phyloP scores from a whole-genome alignment of 495 filamentous ascomycete genomes.

The Neurospora sp. region DNA sequence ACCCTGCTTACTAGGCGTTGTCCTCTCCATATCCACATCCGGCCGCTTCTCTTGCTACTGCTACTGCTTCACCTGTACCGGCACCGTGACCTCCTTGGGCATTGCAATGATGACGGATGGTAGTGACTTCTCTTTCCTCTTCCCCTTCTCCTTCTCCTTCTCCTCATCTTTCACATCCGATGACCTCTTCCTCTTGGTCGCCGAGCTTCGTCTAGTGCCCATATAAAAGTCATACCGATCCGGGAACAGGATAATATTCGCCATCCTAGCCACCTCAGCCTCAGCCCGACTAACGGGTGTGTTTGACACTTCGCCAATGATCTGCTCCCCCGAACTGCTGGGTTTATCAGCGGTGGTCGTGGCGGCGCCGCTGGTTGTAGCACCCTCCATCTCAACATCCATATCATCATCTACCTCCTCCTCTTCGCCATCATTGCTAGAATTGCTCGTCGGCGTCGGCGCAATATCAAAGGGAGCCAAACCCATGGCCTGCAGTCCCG shows the following conservation, averaged over 20 bases:
- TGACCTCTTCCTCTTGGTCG: constrained; percentile 9
- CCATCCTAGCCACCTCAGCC: constrained; percentile 37
- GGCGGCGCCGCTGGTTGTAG: too few relatives aligned
- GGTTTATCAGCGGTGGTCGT: too few relatives aligned
- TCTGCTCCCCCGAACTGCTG: background rate
- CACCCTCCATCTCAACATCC: constrained; percentile 15
- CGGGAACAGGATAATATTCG: constrained; percentile 42
- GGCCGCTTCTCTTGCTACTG: background rate
- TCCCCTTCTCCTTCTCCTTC: background rate
- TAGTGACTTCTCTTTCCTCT: background rate
- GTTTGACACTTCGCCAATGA: background rate
- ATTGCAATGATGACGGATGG: background rate
- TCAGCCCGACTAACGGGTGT: constrained; percentile 26
- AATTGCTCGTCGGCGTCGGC: constrained; percentile 13
- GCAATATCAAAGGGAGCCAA: constrained; percentile 35
- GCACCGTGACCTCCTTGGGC: background rate
- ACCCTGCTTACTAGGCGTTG: background rate
- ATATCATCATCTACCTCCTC: background rate
- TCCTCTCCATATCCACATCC: background rate
- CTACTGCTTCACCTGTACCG: background rate
- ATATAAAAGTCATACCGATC: constrained; percentile 43
- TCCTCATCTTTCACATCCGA: background rate
- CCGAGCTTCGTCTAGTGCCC: constrained; percentile 17
- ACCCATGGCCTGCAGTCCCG: constrained; percentile 38
- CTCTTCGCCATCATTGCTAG: background rate